Percentiles rank a stretch among this genome's conserved stretches.
Evolutionary conservation across 2,329 filamentous ascomycete species (phyloP).

Genomic region (Aspergillus sclerotialis): DNA sequence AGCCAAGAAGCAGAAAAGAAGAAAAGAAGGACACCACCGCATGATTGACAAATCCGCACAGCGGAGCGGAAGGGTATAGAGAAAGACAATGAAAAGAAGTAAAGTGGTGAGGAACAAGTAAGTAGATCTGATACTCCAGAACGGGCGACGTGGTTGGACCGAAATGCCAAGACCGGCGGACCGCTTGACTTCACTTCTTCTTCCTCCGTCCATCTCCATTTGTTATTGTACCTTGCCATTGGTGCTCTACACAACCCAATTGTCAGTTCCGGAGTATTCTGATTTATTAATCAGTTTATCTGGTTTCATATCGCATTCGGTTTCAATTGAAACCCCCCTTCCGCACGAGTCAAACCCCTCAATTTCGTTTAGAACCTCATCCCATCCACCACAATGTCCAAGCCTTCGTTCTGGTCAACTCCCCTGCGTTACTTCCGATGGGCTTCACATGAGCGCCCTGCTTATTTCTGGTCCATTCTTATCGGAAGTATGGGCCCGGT

Average conservation of each 20-base stretch:
- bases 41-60: conserved; percentile 47
- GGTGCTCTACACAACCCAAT: too few relatives aligned
- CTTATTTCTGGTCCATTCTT: conserved; percentile 79
- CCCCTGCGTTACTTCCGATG: conserved; percentile 83
- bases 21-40: conserved; percentile 66
- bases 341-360: too few relatives aligned
- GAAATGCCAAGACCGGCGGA: conserved; percentile 32
- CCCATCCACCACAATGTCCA: conserved; percentile 45
- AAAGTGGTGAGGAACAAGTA: conserved; percentile 6
- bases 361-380: too few relatives aligned
- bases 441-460: conserved; percentile 80
- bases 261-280: too few relatives aligned
- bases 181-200: conserved; percentile 23
- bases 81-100: conserved; percentile 8
- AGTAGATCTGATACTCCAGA: conserved; percentile 5
- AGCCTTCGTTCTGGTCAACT: conserved; percentile 73
- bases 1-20: conserved; percentile 55
- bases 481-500: conserved; percentile 69
- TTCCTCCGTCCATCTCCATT: conserved; percentile 22
- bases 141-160: conserved; percentile 39
- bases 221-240: too few relatives aligned
- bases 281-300: too few relatives aligned
- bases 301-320: too few relatives aligned
- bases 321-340: too few relatives aligned
- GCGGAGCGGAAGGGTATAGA: conserved; percentile 19